Percentiles rank a stretch among this genome's conserved stretches.
Evolutionary conservation across 306 rosid species (phyloP).

Genomic region (Vicia villosa): DNA sequence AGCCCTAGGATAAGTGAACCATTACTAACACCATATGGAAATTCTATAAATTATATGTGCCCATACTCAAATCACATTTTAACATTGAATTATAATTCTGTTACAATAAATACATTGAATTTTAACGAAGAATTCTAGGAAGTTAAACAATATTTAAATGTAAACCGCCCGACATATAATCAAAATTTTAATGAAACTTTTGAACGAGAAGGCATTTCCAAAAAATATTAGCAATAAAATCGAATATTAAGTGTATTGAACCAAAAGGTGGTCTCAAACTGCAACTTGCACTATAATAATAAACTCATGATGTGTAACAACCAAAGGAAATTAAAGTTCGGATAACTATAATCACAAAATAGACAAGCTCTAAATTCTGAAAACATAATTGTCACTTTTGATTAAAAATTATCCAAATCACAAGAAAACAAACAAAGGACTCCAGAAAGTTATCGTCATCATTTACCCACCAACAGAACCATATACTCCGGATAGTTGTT

Average conservation of each 20-base stretch:
- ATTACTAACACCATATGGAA: no score
- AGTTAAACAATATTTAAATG: no score
- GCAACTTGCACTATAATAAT: neutral
- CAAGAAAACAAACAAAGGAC: conserved; percentile 32
- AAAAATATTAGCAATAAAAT: neutral
- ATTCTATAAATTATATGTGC: no score
- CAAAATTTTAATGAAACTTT: neutral
- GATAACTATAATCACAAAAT: conserved; percentile 37
- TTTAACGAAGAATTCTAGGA: no score
- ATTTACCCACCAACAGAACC: conserved; percentile 86
- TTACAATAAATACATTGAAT: no score
- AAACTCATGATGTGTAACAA: conserved; percentile 31
- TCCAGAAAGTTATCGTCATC: conserved; percentile 41
- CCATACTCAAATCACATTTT: no score
- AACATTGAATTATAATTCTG: no score
- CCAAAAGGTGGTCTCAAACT: conserved; percentile 16
- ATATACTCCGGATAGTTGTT: conserved; percentile 35
- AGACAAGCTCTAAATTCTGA: conserved; percentile 32
- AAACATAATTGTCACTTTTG: conserved; percentile 26
- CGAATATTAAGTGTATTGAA: conserved; percentile 19
- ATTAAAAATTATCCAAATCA: conserved; percentile 47
- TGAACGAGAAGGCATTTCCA: conserved; percentile 3
- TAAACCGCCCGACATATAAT: neutral
- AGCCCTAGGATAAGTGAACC: no score
- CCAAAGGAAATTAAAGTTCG: conserved; percentile 34